Evolutionary conservation across 2,329 filamentous ascomycete genomes (phyloP).

Genomic region (Metarhizium robertsii): DNA sequence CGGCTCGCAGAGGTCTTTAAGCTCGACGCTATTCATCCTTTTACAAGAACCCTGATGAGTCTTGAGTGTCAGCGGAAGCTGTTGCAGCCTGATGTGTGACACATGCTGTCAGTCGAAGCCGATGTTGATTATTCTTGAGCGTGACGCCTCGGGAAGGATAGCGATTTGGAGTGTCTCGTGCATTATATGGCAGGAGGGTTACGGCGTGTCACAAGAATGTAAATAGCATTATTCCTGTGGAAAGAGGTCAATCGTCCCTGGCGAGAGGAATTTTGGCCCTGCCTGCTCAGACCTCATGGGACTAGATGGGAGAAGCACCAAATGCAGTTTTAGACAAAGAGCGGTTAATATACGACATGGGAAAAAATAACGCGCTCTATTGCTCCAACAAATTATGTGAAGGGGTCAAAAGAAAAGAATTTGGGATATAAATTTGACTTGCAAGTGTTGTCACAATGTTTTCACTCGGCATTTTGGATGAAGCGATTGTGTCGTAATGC

Average conservation of each 20-base stretch:
- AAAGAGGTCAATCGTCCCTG: neutral
- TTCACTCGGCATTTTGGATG: no score
- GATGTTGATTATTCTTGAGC: neutral
- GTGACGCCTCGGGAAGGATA: no score
- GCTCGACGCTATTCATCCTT: constrained; percentile 6
- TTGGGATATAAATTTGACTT: no score
- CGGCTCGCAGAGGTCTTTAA: constrained; percentile 4
- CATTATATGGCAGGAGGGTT: neutral
- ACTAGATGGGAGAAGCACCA: no score
- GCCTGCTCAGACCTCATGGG: no score
- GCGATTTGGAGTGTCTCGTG: neutral
- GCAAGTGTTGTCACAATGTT: no score
- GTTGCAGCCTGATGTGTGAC: neutral
- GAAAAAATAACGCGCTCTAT: no score
- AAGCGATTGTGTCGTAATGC: no score
- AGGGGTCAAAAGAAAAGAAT: no score
- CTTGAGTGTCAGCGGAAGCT: neutral
- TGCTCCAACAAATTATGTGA: no score
- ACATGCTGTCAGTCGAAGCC: neutral
- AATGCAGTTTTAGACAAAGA: no score
- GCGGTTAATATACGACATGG: no score
- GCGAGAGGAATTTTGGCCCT: neutral
- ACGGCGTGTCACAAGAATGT: neutral
- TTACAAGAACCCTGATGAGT: neutral
- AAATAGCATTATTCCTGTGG: neutral